phyloP scores from a whole-genome alignment of 169 alveolate genomes.

The Hammondia hammondi region DNA sequence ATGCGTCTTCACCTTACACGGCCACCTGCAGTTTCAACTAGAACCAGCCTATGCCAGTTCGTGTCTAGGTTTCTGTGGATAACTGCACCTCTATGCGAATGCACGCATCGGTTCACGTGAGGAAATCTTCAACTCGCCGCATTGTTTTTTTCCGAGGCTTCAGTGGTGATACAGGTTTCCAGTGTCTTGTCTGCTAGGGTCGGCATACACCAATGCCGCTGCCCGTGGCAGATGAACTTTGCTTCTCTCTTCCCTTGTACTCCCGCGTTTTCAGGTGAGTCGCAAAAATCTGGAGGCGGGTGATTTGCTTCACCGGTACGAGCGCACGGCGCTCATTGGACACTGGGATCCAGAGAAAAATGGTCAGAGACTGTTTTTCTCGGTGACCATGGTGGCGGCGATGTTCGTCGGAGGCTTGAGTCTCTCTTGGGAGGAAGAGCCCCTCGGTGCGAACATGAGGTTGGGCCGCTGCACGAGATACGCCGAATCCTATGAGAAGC shows the following conservation, averaged over 20 bases:
- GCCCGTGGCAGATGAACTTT: not conserved
- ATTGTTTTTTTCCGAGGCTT: too few species aligned
- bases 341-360: conserved; percentile 44
- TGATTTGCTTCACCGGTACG: conserved; percentile 20
- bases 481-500: conserved; percentile 11
- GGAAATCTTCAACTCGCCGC: not conserved
- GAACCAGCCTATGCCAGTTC: too few species aligned
- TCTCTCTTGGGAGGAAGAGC: conserved; percentile 14
- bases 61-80: not conserved
- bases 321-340: conserved; percentile 56
- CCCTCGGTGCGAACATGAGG: not conserved
- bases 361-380: conserved; percentile 42
- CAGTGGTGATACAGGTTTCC: not conserved
- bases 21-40: too few species aligned
- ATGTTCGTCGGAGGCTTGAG: conserved; percentile 52
- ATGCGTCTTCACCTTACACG: too few species aligned
- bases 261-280: conserved; percentile 36
- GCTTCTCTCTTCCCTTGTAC: not conserved
- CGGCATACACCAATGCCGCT: not conserved
- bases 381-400: conserved; percentile 65
- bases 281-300: not conserved
- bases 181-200: not conserved
- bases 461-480: conserved; percentile 6
- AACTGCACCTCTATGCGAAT: not conserved
- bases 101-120: not conserved